These are phyloP conservation scores for Colletotrichum caudatum DNA, from an alignment of 2,329 filamentous ascomycete genomes.

Conservation along the genomic window DNA sequence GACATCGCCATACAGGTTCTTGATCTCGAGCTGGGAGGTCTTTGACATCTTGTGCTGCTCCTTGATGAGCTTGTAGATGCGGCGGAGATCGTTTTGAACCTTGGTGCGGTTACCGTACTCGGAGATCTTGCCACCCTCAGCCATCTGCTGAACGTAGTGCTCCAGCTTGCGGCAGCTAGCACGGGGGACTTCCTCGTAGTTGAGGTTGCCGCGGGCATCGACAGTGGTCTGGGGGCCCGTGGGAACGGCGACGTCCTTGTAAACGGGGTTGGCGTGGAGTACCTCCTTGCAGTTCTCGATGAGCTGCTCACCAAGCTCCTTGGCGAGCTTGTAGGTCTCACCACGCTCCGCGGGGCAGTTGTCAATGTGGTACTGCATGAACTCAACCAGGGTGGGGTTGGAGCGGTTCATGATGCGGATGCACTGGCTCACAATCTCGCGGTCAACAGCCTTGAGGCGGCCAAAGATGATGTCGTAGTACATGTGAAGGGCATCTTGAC, in stretches of 20 bases:
- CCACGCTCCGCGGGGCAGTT: slow-evolving; percentile 97
- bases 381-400: slow-evolving; percentile 93
- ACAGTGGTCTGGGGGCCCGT: slow-evolving; percentile 94
- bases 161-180: slow-evolving; percentile 95
- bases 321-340: slow-evolving; percentile 97
- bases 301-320: slow-evolving; percentile 90
- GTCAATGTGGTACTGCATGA: slow-evolving; percentile 99
- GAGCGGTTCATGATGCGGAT: slow-evolving; percentile 99
- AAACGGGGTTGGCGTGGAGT: slow-evolving; percentile 83
- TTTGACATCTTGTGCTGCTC: slow-evolving; percentile 98
- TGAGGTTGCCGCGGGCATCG: slow-evolving; percentile 90
- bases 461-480: slow-evolving; percentile 99
- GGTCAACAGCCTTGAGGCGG: slow-evolving; percentile 89
- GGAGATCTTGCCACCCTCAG: slow-evolving; percentile 96
- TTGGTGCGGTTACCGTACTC: slow-evolving; percentile 99
- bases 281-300: slow-evolving; percentile 99
- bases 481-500: slow-evolving; percentile 97
- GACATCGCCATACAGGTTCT: slow-evolving; percentile 92
- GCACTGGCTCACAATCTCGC: slow-evolving; percentile 98
- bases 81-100: slow-evolving; percentile 94
- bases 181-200: slow-evolving; percentile 88
- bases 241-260: slow-evolving; percentile 94
- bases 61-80: slow-evolving; percentile 98
- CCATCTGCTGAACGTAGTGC: slow-evolving; percentile 99
- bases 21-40: slow-evolving; percentile 95